phyloP scores from a whole-genome alignment of 1,139 yeast species.

The Magnusiomyces ingens region DNA sequence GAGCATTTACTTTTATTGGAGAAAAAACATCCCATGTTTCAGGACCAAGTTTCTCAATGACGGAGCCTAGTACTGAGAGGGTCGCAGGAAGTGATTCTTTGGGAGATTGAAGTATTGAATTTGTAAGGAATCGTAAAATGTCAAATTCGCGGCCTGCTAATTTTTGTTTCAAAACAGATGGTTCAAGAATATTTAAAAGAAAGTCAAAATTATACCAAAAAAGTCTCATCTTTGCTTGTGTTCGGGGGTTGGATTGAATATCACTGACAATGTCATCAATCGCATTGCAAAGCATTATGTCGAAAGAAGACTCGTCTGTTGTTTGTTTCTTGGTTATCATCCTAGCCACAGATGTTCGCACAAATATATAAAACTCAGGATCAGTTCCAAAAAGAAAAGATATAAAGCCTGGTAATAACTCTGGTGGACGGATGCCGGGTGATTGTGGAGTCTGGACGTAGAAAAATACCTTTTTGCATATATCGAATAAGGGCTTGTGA shows the following conservation, averaged over 20 bases:
- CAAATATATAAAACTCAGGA: conserved; percentile 26
- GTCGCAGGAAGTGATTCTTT: conserved; percentile 9
- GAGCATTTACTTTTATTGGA: conserved; percentile 9
- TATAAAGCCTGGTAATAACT: conserved; percentile 29
- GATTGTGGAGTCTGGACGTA: conserved; percentile 24
- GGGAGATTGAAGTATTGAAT: conserved; percentile 9
- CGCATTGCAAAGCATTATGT: conserved; percentile 17
- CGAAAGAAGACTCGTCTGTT: conserved; percentile 16
- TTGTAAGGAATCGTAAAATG: conserved; percentile 9
- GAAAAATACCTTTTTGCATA: conserved; percentile 23
- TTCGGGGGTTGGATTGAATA: conserved; percentile 6
- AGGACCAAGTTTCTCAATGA: conserved; percentile 10
- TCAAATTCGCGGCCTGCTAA: conserved; percentile 10
- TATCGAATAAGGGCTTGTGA: conserved; percentile 12
- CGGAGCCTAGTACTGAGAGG: conserved; percentile 8
- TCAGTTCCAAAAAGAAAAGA: conserved; percentile 27
- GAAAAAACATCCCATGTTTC: conserved; percentile 12
- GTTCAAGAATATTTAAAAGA: conserved; percentile 12
- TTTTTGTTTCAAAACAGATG: conserved; percentile 12
- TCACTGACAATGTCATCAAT: conserved; percentile 15
- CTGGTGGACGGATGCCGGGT: conserved; percentile 23
- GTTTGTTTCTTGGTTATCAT: conserved; percentile 10
- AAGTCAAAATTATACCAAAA: conserved; percentile 12
- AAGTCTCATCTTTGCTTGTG: conserved; percentile 6
- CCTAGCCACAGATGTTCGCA: conserved; percentile 19